Evolutionary conservation across 371 early-diverging fungal genomes (phyloP), one percentile per base, ranked within the genome.

Genomic region (Apophysomyces trapeziformis): DNA sequence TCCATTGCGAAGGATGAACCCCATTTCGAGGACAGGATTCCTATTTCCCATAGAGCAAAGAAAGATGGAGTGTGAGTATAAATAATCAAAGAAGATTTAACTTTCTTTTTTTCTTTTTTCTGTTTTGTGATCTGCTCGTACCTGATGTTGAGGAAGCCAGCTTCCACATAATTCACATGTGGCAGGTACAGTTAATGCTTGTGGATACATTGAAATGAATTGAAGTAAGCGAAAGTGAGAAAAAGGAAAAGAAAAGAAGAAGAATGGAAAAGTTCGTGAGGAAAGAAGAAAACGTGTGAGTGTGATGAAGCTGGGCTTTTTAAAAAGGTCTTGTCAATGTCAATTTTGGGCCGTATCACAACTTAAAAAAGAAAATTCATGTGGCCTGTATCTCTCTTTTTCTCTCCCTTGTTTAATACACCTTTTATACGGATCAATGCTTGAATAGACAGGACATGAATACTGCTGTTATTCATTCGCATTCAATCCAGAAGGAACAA

Each of bases 161-260:
- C 69, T 57, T n/a, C 75, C 75, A 46, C 75, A 75, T 58, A 75
- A 59, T 70, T 75, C 75, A 61, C 75, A 75, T 21, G 75, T 75
- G 26, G 75, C 75, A 63, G 75, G 75, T 44, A 59, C 65, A 50
- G 16, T 45, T 7, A 66, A 37, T 59, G 57, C 54, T 21, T n/a
- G 54, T n/a, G 54, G 21, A 50, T 50, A 50, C 54, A 50, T 50
- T 11, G 54, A 50, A 11, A 26, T 16, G 16, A 46, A 58, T 60
- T 21, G 26, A 66, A 50, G 32, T 44, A 32, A 58, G 7, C 0
- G 5, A 26, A 32, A 21, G 54, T n/a, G 21, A 58, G 45, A 58
- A n/a, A 32, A 60, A 50, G 18, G 36, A 37, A 38, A 38, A 13
- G n/a, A 63, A 38, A 46, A 63, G 39, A 57, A 11, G 18, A 63